Conservation (phyloP, 2,329 filamentous ascomycete genomes). For the Mycosphaerella sp. region DNA sequence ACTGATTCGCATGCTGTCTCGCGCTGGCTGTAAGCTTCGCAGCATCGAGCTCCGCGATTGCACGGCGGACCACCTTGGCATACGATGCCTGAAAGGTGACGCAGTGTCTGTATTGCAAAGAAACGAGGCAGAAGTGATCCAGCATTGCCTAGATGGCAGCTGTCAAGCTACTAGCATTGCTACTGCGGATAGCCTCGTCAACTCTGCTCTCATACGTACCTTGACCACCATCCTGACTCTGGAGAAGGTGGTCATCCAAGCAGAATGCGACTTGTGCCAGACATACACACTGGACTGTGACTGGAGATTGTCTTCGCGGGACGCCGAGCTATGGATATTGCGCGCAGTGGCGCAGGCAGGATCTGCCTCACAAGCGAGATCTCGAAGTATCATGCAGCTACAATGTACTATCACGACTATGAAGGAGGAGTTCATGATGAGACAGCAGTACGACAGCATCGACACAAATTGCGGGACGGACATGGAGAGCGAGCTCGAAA, state of each 20-base stretch:
- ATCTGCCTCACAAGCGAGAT: not conserved
- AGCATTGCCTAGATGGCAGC: not conserved
- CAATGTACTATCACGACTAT: not conserved
- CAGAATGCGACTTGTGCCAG: not conserved
- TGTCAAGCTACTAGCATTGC: not conserved
- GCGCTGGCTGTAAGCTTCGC: not conserved
- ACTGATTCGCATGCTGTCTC: not conserved
- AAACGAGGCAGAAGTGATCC: not conserved
- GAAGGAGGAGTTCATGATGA: not conserved
- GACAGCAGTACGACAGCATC: not conserved
- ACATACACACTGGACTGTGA: not conserved
- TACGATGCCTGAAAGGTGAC: not conserved
- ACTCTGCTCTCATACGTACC: not conserved
- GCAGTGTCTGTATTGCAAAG: not conserved
- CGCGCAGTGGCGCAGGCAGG: not conserved
- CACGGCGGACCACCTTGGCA: not conserved
- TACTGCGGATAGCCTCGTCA: too few relatives aligned
- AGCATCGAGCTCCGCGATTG: not conserved
- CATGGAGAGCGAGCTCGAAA: too few relatives aligned
- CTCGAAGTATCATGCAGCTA: not conserved
- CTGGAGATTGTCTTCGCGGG: not conserved
- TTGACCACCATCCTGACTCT: not conserved
- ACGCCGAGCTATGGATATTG: not conserved
- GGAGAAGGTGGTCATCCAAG: not conserved
- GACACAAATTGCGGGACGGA: not conserved